phyloP scores from a whole-genome alignment of 768 basidiomycete genomes.

The Naganishia onofrii region DNA sequence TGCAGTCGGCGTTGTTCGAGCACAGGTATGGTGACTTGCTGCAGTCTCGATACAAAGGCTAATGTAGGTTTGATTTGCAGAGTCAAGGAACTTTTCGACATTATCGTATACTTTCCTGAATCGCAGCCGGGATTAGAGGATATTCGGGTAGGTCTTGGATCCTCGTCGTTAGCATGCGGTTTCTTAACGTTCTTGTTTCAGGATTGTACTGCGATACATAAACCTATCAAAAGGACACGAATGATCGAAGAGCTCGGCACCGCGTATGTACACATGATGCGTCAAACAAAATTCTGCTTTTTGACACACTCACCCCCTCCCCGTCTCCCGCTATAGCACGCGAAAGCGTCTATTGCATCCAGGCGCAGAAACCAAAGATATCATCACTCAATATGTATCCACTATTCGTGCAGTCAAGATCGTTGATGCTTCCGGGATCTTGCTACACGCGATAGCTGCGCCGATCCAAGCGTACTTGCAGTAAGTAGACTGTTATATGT shows the following conservation, averaged over 20 bases:
- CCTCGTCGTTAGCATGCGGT: too few relatives aligned
- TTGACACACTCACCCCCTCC: background rate
- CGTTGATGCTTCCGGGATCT: constrained; percentile 85
- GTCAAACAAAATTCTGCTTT: too few relatives aligned
- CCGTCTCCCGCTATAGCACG: too few relatives aligned
- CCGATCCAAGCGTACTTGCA: constrained; percentile 85
- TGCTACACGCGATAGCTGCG: constrained; percentile 89
- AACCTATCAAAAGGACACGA: constrained; percentile 66
- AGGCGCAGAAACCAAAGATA: constrained; percentile 88
- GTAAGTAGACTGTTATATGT: constrained; percentile 56
- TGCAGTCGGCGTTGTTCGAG: constrained; percentile 86
- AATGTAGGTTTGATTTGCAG: constrained; percentile 41
- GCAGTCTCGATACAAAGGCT: background rate
- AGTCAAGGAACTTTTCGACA: constrained; percentile 81
- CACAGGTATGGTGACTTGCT: constrained; percentile 61
- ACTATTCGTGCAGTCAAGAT: constrained; percentile 87
- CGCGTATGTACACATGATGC: constrained; percentile 59
- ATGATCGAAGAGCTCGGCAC: constrained; percentile 74
- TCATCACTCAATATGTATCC: constrained; percentile 82
- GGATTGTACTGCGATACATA: constrained; percentile 74
- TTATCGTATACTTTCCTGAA: constrained; percentile 90
- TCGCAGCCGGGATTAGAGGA: constrained; percentile 81
- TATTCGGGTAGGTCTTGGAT: constrained; percentile 61
- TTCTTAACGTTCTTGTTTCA: constrained; percentile 42
- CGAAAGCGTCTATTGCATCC: constrained; percentile 86